phyloP scores from a whole-genome alignment of 129 eudicot genomes.

The Tagetes erecta region DNA sequence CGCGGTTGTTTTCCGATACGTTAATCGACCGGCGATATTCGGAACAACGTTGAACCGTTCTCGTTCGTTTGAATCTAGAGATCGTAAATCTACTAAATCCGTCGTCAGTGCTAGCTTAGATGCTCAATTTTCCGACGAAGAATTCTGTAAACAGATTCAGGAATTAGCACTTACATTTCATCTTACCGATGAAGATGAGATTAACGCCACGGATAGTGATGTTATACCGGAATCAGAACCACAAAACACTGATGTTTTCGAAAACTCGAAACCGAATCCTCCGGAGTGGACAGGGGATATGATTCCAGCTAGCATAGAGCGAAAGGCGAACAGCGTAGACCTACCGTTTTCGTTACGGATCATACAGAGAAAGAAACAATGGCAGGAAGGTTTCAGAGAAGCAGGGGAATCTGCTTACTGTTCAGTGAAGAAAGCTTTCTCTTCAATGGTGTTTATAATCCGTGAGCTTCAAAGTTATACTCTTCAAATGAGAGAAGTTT shows the following conservation, averaged over 20 bases:
- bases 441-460: conserved; percentile 94
- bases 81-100: conserved; percentile 26
- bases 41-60: conserved; percentile 46
- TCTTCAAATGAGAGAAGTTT: conserved; percentile 73
- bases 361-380: conserved; percentile 75
- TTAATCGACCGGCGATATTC: conserved; percentile 37
- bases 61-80: conserved; percentile 39
- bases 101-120: conserved; percentile 54
- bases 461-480: conserved; percentile 84
- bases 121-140: conserved; percentile 73
- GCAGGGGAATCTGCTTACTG: conserved; percentile 80
- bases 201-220: not conserved
- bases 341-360: conserved; percentile 81
- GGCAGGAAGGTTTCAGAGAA: conserved; percentile 58
- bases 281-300: conserved; percentile 59
- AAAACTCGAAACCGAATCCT: conserved; percentile 23
- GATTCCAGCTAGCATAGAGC: conserved; percentile 62
- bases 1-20: conserved; percentile 42
- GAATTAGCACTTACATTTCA: conserved; percentile 61
- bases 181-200: conserved; percentile 39
- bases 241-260: not conserved
- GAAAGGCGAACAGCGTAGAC: conserved; percentile 74
- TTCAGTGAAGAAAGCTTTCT: conserved; percentile 85
- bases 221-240: conserved; percentile 12
- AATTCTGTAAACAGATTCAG: conserved; percentile 54